Base-by-base conservation (phyloP, 768 basidiomycete species). In the Collybia sordida region DNA sequence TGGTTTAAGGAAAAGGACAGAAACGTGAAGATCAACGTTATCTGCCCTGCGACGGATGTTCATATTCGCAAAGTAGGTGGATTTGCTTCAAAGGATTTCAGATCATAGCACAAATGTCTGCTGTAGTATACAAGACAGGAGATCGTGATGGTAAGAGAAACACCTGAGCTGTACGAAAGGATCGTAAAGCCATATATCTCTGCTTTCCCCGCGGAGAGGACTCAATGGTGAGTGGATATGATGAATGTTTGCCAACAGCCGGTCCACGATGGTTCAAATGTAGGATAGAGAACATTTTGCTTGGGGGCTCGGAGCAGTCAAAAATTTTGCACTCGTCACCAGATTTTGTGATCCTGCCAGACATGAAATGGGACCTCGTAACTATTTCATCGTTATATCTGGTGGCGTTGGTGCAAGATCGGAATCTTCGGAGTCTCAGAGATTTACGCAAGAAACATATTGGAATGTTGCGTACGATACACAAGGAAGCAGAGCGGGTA, bases 301-400 rank as follows among this genome's bases (percentile, higher is more conserved):
- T 74, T 0, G 91, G 93, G 6, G 67, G 71, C 25, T 85, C 90
- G 4, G 93, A 98, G 65, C 77, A 79, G 17, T 79, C 86, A 14
- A 83, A 86, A 38, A 66, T 98, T 19, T 68, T 97, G 17, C 85
- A 77, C 60, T 78, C 85, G 1, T 78, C 75, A 11, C 65, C 79
- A 0, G 73, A 78, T 4, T 97, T 89, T 60, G 56, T 96, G 34
- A 84, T 99, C 48, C 69, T 97, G 0, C 96, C 96, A 0, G 96
- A 99, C 68, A 88, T 97, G 83, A 98, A 98, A 72, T 98, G 96
- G 96, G 93, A 98, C 63, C 77, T 84, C 23, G 79, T 72, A 19
- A 89, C 83, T 0, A 56, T 89, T n/a, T 68, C 81, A 0, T 80
- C 90, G 1, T 74, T 99, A 45, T 98, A 99, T 65, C 84, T 98